Evolutionary conservation across 2,329 filamentous ascomycete genomes (phyloP).

Genomic region (Zymoseptoria tritici): DNA sequence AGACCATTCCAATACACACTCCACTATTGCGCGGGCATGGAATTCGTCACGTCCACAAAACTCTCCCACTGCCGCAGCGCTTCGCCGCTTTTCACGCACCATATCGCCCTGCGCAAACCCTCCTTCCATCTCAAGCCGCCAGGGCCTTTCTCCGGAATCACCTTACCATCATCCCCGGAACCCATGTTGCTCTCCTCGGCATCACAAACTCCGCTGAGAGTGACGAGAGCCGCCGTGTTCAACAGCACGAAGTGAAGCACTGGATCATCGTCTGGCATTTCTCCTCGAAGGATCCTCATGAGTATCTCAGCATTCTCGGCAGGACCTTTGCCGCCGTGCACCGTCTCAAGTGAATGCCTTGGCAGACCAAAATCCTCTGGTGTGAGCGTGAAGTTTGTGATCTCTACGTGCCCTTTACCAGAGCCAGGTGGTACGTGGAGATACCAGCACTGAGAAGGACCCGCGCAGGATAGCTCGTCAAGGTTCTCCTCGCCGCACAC

Average conservation of each 20-base stretch:
- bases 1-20: background rate
- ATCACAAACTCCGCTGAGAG: conserved; percentile 79
- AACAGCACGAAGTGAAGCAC: conserved; percentile 90
- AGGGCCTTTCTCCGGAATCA: conserved; percentile 74
- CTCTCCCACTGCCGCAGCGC: conserved; percentile 75
- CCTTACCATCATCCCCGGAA: conserved; percentile 67
- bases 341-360: conserved; percentile 64
- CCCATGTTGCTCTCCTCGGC: conserved; percentile 74
- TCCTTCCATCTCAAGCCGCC: conserved; percentile 91
- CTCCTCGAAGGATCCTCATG: conserved; percentile 64
- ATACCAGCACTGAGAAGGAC: conserved; percentile 79
- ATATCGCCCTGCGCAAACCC: conserved; percentile 76
- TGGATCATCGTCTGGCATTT: conserved; percentile 68
- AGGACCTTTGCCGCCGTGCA: conserved; percentile 79
- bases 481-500: conserved; percentile 92
- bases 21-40: background rate
- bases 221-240: conserved; percentile 84
- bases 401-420: conserved; percentile 43
- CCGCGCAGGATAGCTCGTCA: conserved; percentile 90
- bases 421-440: conserved; percentile 32
- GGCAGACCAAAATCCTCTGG: conserved; percentile 83
- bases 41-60: conserved; percentile 77
- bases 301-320: conserved; percentile 82
- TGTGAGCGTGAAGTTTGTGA: conserved; percentile 70
- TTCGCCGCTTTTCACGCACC: conserved; percentile 78